phyloP scores from a whole-genome alignment of 177 flowering plant genomes.

The Vitis hybrid region DNA sequence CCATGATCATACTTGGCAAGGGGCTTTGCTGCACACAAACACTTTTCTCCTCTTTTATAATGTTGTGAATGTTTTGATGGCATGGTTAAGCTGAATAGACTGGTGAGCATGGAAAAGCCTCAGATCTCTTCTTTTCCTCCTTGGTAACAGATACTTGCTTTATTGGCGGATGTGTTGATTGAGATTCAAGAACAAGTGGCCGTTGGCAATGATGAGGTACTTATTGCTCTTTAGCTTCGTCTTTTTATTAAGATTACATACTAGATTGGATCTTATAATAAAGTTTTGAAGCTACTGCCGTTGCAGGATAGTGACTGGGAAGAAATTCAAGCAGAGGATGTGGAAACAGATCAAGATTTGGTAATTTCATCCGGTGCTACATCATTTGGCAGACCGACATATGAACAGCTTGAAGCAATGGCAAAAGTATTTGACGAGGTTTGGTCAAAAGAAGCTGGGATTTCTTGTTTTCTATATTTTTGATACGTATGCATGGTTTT shows the following conservation, averaged over 20 bases:
- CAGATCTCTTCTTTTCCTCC: neutral
- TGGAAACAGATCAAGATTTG: constrained; percentile 31
- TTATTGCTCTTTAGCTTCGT: neutral
- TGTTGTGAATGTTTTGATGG: neutral
- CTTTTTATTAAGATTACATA: neutral
- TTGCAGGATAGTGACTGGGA: constrained; percentile 92
- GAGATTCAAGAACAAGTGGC: constrained; percentile 88
- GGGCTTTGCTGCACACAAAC: neutral
- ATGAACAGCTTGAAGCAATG: constrained; percentile 73
- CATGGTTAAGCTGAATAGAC: neutral
- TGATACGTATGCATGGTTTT: neutral
- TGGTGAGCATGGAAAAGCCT: neutral
- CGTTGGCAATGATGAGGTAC: constrained; percentile 64
- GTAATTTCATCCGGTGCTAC: constrained; percentile 35
- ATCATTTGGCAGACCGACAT: constrained; percentile 40
- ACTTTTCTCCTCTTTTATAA: neutral
- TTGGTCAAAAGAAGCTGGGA: neutral
- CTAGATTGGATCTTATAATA: neutral
- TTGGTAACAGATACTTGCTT: constrained; percentile 62
- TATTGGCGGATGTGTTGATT: constrained; percentile 75
- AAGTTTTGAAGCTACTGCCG: constrained; percentile 1
- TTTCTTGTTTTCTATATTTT: neutral
- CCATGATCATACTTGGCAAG: neutral
- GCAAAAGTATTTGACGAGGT: constrained; percentile 77
- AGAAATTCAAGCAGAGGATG: constrained; percentile 49